These are phyloP conservation scores for Chiua sp. DNA, from an alignment of 1,284 basidiomycete genomes.

Conservation along the genomic window DNA sequence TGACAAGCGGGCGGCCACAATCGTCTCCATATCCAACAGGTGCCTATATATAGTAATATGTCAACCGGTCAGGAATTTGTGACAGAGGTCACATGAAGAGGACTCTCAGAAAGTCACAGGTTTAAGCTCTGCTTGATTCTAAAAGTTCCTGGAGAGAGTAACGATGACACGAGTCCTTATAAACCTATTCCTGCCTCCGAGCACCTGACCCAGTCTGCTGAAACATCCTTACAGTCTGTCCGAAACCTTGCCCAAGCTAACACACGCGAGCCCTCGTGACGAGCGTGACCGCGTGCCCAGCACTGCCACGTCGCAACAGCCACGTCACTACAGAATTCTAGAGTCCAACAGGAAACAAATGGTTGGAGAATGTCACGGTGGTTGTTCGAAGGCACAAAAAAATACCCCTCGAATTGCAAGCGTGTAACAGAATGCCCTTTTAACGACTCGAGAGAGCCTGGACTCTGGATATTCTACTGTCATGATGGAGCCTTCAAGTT, in stretches of 20 bases:
- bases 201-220: no score
- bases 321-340: slow-evolving; percentile 36
- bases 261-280: no score
- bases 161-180: no score
- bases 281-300: no score
- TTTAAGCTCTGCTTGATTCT: no score
- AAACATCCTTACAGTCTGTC: no score
- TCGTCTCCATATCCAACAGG: slow-evolving; percentile 81
- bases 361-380: background rate
- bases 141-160: no score
- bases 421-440: background rate
- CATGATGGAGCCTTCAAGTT: slow-evolving; percentile 41
- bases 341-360: background rate
- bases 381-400: background rate
- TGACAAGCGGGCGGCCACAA: slow-evolving; percentile 73
- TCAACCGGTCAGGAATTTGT: no score
- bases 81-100: no score
- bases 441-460: slow-evolving; percentile 1
- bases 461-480: slow-evolving; percentile 31
- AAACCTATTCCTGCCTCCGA: no score
- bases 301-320: slow-evolving; percentile 1
- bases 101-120: no score
- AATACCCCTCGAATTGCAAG: slow-evolving; percentile 18
- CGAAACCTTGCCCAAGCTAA: no score
- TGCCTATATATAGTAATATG: slow-evolving; percentile 31